A percentile compares a stretch with the other conserved stretches of the same genome.
Evolutionary conservation across 352 stramenopile genomes (phyloP).

Genomic region (Pythium pectinolyticum): DNA sequence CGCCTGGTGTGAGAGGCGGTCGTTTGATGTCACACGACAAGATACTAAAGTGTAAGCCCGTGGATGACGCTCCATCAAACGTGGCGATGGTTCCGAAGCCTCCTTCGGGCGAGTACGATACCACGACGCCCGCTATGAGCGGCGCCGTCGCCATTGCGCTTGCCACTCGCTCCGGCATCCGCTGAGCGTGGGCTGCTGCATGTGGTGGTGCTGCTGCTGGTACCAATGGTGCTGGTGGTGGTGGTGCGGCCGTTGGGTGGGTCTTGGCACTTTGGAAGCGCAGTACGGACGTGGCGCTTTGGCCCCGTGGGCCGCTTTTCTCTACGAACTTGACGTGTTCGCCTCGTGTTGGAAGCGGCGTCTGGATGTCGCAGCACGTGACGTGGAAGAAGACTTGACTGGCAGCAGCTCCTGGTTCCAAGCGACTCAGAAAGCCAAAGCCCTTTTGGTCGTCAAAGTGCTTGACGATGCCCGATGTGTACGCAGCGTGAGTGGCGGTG

Average conservation of each 20-base stretch:
- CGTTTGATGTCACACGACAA: constrained; percentile 8
- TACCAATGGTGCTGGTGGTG: no score
- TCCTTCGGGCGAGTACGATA: neutral
- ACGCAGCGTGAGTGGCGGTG: neutral
- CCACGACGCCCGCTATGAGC: neutral
- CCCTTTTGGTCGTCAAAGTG: constrained; percentile 3
- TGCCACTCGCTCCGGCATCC: no score
- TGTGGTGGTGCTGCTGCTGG: no score
- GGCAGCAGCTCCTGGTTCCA: neutral
- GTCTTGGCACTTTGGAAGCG: neutral
- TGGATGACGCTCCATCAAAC: neutral
- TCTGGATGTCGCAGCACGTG: neutral
- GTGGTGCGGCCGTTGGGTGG: neutral
- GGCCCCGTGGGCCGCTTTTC: neutral
- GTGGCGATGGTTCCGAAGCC: constrained; percentile 6
- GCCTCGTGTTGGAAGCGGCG: neutral
- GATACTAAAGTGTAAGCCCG: neutral
- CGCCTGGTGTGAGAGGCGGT: neutral
- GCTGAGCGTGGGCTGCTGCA: no score
- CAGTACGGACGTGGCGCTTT: neutral
- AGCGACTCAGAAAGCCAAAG: constrained; percentile 10
- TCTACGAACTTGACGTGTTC: constrained; percentile 9
- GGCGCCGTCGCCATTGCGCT: no score
- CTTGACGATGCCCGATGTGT: neutral
- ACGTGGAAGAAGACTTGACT: constrained; percentile 9